Evolutionary conservation across 331 rosid species (phyloP).

Genomic region (Quercus phellos): DNA sequence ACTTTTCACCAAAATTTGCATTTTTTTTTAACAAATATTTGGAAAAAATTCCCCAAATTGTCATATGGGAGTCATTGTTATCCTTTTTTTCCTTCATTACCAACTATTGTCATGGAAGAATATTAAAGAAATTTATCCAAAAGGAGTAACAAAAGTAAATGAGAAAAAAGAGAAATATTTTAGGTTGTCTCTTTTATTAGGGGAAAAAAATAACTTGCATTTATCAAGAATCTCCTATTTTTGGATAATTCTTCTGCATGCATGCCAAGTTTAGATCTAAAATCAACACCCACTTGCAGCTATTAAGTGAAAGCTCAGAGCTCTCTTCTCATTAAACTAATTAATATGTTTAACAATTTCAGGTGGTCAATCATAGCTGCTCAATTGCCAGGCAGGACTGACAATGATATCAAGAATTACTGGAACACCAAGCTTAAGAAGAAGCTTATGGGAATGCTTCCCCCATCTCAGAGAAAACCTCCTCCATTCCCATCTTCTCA

Average conservation of each 20-base stretch:
- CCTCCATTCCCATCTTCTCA: constrained; percentile 14
- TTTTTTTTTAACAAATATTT: constrained; percentile 9
- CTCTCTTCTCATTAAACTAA: not conserved
- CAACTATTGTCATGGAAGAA: constrained; percentile 2
- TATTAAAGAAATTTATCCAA: constrained; percentile 16
- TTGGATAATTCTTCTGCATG: constrained; percentile 30
- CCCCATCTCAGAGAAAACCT: constrained; percentile 17
- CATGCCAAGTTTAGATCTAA: constrained; percentile 44
- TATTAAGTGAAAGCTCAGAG: constrained; percentile 3
- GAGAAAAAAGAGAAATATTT: not conserved
- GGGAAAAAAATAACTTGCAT: not conserved
- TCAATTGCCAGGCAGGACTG: constrained; percentile 92
- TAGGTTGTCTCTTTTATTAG: constrained; percentile 1
- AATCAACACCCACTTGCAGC: constrained; percentile 18
- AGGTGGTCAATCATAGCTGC: constrained; percentile 96
- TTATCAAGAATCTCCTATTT: constrained; percentile 23
- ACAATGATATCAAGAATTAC: constrained; percentile 86
- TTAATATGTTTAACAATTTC: not conserved
- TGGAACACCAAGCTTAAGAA: constrained; percentile 97
- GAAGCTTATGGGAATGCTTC: constrained; percentile 56
- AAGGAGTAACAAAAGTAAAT: constrained; percentile 19
- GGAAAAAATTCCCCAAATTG: not conserved
- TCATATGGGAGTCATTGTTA: not conserved
- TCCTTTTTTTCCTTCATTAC: not conserved
- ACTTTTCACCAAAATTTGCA: not conserved